A percentile compares a stretch with the other conserved stretches of the same genome.
Conservation (phyloP, 768 basidiomycete genomes). For the Pholiota conissans region DNA sequence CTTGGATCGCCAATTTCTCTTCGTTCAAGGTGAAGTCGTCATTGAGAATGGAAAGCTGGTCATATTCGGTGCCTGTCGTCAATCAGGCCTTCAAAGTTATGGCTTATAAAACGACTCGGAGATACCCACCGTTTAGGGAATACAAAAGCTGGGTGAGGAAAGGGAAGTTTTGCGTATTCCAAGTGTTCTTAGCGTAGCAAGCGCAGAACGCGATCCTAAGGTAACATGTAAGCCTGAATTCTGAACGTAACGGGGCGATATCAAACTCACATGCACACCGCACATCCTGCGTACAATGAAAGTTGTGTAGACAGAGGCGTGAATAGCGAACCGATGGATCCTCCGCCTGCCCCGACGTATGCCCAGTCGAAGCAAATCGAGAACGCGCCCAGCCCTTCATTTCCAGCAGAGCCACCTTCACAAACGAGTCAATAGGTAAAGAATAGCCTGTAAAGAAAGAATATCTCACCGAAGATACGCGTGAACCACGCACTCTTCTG, state of each 20-base stretch:
- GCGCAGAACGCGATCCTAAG: conserved; percentile 43
- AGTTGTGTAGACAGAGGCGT: conserved; percentile 58
- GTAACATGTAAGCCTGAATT: no score
- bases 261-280: conserved; percentile 53
- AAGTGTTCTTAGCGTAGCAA: conserved; percentile 48
- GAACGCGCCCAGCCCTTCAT: conserved; percentile 63
- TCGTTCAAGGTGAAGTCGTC: conserved; percentile 48
- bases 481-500: conserved; percentile 50
- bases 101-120: neutral
- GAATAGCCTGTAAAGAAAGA: neutral
- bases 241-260: no score
- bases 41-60: conserved; percentile 55
- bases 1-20: conserved; percentile 40
- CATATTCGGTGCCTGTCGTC: conserved; percentile 39
- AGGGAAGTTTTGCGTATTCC: conserved; percentile 60
- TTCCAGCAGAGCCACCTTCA: conserved; percentile 53
- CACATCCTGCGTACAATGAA: conserved; percentile 48
- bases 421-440: neutral
- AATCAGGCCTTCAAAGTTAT: neutral
- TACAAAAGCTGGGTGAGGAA: conserved; percentile 55
- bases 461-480: conserved; percentile 49
- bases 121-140: conserved; percentile 37
- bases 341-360: conserved; percentile 47
- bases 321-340: conserved; percentile 43
- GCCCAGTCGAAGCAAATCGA: conserved; percentile 66